phyloP scores from a whole-genome alignment of 768 basidiomycete species.

The Rhodocollybia butyracea region DNA sequence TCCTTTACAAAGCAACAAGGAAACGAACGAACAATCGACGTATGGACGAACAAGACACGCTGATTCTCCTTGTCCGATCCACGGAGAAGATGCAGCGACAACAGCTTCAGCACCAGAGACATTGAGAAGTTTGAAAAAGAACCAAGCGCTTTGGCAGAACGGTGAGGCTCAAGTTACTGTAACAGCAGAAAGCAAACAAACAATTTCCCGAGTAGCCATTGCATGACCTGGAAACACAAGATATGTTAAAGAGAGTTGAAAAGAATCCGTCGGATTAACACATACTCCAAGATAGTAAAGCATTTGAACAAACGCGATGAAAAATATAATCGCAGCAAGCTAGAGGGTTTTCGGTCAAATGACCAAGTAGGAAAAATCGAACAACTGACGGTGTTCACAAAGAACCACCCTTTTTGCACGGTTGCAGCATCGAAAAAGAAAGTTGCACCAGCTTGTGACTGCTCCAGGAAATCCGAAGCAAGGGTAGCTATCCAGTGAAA shows the following conservation, averaged over 20 bases:
- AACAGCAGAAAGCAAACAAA: conserved; percentile 26
- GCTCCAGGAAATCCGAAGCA: conserved; percentile 73
- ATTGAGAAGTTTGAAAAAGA: conserved; percentile 90
- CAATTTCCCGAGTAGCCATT: conserved; percentile 90
- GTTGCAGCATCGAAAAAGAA: conserved; percentile 82
- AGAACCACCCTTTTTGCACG: conserved; percentile 76
- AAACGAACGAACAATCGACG: conserved; percentile 10
- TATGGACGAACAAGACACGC: conserved; percentile 12
- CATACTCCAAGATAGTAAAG: conserved; percentile 82
- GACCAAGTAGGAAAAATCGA: conserved; percentile 2
- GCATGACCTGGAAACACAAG: no score
- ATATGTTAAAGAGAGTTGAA: no score
- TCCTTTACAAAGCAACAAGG: background rate
- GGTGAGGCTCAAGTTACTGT: background rate
- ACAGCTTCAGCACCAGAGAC: conserved; percentile 95
- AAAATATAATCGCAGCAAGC: conserved; percentile 85
- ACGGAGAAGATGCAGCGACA: conserved; percentile 90
- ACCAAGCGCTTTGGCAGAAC: conserved; percentile 61
- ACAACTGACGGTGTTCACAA: conserved; percentile 65
- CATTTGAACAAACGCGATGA: conserved; percentile 92
- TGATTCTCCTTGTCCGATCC: conserved; percentile 73
- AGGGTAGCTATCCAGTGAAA: conserved; percentile 82
- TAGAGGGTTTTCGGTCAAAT: conserved; percentile 19
- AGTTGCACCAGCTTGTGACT: conserved; percentile 64
- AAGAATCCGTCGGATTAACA: no score